Evolutionary conservation across 164 flowering plant species (phyloP), one percentile per base, ranked within the genome.

Genomic region (Platanus orientalis): DNA sequence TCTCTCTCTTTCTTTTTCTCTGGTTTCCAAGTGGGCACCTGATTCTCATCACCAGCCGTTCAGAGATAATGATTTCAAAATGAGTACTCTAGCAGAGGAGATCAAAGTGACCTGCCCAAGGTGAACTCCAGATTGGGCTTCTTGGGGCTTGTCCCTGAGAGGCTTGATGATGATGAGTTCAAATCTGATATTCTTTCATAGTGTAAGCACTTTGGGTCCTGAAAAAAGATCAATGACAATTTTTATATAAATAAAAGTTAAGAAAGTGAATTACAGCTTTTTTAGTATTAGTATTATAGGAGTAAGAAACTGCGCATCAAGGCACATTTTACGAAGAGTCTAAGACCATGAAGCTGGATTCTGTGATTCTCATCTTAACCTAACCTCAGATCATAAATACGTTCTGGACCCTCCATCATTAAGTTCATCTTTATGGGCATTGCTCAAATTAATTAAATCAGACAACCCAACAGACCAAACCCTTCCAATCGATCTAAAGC

Each of bases 81-180:
- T 83, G 76, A 81, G 74, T 70, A 82, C 29, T 57, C 50, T 13
- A 63, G 3, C 40, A 24, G 53, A 50, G 12, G 19, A 28, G n/a
- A 59, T 82, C 75, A 85, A 70, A 69, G 80, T 69, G 90, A 66
- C 74, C 93, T 81, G 39, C 97, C 93, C 84, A 91, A 75, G 20
- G 96, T 89, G 81, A 91, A 91, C 80, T 89, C 93, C 66, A 91
- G 73, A 79, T 89, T 92, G 54, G 94, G 97, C 74, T 79, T 91
- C 78, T 75, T 78, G 67, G 77, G 83, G 79, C 81, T 83, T 59
- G 79, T 75, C 65, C 72, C 86, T 73, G 79, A 61, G 29, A 72
- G 67, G 50, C 71, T 73, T 63, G 84, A 62, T 67, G 83, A 79
- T 63, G 84, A 62, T 67, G 83, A 79, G 77, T 80, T 86, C 64